Conservation (phyloP, 208 protist genomes). For the Histomonas meleagridis region DNA sequence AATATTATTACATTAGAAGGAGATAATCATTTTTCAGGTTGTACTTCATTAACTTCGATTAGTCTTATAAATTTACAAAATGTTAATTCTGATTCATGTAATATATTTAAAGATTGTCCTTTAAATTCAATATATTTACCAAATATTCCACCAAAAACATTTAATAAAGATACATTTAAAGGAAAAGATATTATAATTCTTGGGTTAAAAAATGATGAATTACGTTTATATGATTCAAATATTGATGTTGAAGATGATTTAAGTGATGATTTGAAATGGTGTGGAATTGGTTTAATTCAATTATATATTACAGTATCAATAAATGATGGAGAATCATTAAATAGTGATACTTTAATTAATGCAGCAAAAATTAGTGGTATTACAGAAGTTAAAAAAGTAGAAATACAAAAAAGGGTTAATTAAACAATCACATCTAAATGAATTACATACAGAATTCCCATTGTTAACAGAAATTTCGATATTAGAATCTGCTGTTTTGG, state of each 20-base stretch:
- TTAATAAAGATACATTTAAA: background rate
- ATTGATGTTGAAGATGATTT: background rate
- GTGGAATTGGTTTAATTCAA: background rate
- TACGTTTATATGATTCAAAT: background rate
- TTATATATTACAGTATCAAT: background rate
- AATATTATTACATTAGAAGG: background rate
- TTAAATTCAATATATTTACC: background rate
- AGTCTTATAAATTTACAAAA: background rate
- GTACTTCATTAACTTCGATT: background rate
- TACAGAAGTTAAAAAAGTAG: no score
- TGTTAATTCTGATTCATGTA: background rate
- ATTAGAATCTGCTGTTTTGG: background rate
- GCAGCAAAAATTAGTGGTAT: no score
- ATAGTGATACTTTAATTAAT: background rate
- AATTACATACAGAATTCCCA: background rate
- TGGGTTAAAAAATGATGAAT: background rate
- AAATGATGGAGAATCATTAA: background rate
- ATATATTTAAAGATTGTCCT: background rate
- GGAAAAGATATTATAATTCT: background rate
- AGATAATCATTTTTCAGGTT: background rate
- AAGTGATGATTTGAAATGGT: background rate
- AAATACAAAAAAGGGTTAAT: no score
- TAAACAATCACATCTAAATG: no score
- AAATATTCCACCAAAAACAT: background rate
- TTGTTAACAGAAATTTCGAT: background rate